Percentiles rank a stretch among this genome's conserved stretches.
These are phyloP conservation scores for Tuber umbilicatum DNA, from an alignment of 495 filamentous ascomycete genomes.

Conservation along the genomic window DNA sequence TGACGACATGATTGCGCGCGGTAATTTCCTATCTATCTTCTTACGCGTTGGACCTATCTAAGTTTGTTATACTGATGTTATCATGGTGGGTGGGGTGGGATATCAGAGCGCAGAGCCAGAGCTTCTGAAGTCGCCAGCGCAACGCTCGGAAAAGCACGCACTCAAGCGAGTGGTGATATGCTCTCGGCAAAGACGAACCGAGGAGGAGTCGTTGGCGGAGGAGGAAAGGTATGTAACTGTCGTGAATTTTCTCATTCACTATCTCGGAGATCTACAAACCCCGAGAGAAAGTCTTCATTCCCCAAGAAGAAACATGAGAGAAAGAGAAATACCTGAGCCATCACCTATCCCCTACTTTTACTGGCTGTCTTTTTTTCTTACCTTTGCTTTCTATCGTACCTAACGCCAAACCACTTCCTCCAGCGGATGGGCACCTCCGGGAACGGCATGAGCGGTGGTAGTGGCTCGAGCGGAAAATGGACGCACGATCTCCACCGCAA, in stretches of 20 bases:
- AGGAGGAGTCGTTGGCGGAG: conserved; percentile 19
- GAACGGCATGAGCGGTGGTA: conserved; percentile 32
- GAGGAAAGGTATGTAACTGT: conserved; percentile 35
- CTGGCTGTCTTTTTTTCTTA: conserved; percentile 23
- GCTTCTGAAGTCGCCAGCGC: conserved; percentile 37
- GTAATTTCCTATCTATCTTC: neutral
- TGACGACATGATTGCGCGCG: conserved; percentile 1
- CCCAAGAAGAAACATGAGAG: conserved; percentile 3
- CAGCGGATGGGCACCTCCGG: conserved; percentile 27
- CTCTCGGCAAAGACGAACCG: neutral
- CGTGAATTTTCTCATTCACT: neutral
- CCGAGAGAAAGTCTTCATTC: neutral
- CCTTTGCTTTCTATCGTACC: conserved; percentile 27
- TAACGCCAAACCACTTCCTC: conserved; percentile 32
- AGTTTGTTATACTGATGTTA: neutral
- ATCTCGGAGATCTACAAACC: neutral
- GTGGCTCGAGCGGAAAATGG: conserved; percentile 53
- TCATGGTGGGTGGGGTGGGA: neutral
- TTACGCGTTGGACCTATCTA: neutral
- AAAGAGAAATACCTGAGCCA: conserved; percentile 26
- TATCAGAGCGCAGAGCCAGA: conserved; percentile 34
- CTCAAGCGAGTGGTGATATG: conserved; percentile 9
- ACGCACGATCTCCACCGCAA: conserved; percentile 52
- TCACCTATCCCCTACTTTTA: conserved; percentile 24
- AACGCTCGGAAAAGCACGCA: conserved; percentile 36